Evolutionary conservation across 768 basidiomycete genomes (phyloP).

Genomic region (Psilocybe subaeruginosa): DNA sequence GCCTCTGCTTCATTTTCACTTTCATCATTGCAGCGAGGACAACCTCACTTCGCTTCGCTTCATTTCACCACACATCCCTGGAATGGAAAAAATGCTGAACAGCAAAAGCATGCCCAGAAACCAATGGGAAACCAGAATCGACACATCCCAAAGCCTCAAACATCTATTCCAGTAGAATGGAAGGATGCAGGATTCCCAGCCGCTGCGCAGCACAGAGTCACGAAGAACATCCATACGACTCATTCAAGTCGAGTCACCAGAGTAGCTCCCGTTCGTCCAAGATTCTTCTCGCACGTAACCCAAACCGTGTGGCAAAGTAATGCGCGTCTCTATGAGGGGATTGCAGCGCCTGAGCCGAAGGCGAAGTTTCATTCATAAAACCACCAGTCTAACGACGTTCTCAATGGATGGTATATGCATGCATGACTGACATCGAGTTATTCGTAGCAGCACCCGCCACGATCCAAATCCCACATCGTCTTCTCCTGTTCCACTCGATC

Average conservation of each 20-base stretch:
- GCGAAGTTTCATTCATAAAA: not conserved
- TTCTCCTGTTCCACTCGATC: not conserved
- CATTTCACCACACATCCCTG: not conserved
- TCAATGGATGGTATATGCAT: conserved; percentile 2
- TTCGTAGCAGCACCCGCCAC: not conserved
- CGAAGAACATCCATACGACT: not conserved
- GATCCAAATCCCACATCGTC: not conserved
- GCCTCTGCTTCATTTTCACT: not conserved
- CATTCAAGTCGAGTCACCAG: not conserved
- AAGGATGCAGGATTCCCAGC: too few species aligned
- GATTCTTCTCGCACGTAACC: conserved; percentile 3
- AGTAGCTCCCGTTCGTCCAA: not conserved
- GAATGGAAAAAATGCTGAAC: not conserved
- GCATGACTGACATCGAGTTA: not conserved
- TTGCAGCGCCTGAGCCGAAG: not conserved
- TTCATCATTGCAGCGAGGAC: not conserved
- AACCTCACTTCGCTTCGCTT: not conserved
- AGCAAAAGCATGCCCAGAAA: not conserved
- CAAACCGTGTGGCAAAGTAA: not conserved
- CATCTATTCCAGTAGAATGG: not conserved
- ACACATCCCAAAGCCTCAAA: not conserved
- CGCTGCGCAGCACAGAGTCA: not conserved
- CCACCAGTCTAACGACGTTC: not conserved
- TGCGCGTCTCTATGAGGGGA: not conserved
- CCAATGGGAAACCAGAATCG: not conserved